These are phyloP conservation scores for Camptophora hylomeconis DNA, from an alignment of 2,329 filamentous ascomycete species.

Conservation along the genomic window DNA sequence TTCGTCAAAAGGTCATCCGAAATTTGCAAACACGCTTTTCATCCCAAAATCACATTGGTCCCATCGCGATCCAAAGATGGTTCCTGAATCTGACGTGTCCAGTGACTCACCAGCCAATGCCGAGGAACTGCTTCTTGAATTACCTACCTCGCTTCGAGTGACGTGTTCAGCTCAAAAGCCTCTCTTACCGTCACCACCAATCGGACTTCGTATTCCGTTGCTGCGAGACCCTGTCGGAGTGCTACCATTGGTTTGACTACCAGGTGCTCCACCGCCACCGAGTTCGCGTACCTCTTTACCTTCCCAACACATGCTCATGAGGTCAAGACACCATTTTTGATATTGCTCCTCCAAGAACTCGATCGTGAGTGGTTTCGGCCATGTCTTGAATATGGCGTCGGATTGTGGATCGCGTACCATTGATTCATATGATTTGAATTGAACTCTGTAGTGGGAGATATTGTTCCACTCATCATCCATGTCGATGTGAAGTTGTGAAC, in stretches of 20 bases:
- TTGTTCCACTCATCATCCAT: conserved; percentile 18
- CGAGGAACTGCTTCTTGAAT: conserved; percentile 64
- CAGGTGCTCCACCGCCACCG: conserved; percentile 6
- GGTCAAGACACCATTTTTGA: conserved; percentile 13
- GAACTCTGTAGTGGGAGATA: conserved; percentile 16
- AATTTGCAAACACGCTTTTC: too few species aligned
- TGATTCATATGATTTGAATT: conserved; percentile 15
- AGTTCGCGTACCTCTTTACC: conserved; percentile 15
- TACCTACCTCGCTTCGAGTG: conserved; percentile 46
- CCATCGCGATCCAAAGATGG: too few species aligned
- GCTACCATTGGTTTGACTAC: too few species aligned
- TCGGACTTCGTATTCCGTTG: too few species aligned
- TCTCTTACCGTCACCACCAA: too few species aligned
- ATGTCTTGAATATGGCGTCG: conserved; percentile 12
- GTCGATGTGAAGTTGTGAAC: conserved; percentile 18
- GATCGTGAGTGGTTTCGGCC: conserved; percentile 17
- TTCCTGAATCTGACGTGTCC: too few species aligned
- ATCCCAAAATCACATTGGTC: too few species aligned
- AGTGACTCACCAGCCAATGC: too few species aligned
- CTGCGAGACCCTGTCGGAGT: too few species aligned
- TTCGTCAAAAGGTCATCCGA: too few species aligned
- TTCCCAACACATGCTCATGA: conserved; percentile 16
- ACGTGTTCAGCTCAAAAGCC: too few species aligned
- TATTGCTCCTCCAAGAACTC: conserved; percentile 17
- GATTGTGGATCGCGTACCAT: conserved; percentile 14